Evolutionary conservation across 768 basidiomycete genomes (phyloP).

Genomic region (Dictyophora rubrovolvata): DNA sequence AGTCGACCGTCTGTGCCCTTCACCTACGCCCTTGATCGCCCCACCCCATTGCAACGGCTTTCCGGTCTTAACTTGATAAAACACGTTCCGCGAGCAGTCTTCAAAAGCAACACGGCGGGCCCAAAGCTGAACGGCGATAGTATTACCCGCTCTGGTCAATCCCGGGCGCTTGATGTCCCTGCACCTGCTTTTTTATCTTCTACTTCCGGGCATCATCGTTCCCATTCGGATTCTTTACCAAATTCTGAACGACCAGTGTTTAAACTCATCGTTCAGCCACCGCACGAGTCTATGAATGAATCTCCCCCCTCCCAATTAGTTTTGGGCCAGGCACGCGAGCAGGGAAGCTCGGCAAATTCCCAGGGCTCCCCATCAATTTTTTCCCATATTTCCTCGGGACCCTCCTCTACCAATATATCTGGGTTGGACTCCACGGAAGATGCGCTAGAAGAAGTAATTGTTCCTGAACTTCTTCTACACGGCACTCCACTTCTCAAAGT

Average conservation of each 20-base stretch:
- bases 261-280: neutral
- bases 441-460: slow-evolving; percentile 30
- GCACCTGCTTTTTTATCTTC: neutral
- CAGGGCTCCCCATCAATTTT: neutral
- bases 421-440: slow-evolving; percentile 2
- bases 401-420: neutral
- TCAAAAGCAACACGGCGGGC: no score
- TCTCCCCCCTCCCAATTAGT: neutral
- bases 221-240: neutral
- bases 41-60: no score
- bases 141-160: neutral
- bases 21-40: no score
- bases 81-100: no score
- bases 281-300: neutral
- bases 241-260: neutral
- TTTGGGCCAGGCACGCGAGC: neutral
- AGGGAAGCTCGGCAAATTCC: neutral
- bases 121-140: neutral
- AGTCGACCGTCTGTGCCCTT: no score
- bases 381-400: neutral
- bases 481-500: slow-evolving; percentile 79
- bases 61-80: no score
- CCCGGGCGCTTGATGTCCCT: neutral
- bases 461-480: slow-evolving; percentile 47
- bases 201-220: neutral